phyloP scores from a whole-genome alignment of 768 basidiomycete species.

The Russula lepida region DNA sequence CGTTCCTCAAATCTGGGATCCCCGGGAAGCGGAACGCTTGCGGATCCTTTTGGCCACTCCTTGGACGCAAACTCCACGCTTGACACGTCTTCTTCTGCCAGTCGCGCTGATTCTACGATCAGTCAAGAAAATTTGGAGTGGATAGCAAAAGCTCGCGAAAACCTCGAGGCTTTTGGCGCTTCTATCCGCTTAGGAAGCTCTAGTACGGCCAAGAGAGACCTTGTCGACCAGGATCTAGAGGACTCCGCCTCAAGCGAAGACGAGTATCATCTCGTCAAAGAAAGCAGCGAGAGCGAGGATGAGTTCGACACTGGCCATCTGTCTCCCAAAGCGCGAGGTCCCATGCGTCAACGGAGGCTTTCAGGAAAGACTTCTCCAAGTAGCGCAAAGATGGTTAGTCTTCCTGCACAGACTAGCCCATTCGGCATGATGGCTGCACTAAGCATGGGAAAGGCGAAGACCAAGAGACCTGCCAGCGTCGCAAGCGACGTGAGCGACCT shows the following conservation, averaged over 20 bases:
- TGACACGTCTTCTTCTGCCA: conserved; percentile 8
- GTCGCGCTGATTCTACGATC: conserved; percentile 23
- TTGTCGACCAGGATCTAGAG: conserved; percentile 20
- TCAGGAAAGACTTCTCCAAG: conserved; percentile 24
- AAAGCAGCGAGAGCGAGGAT: conserved; percentile 15
- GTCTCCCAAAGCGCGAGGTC: conserved; percentile 32
- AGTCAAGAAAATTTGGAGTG: conserved; percentile 60
- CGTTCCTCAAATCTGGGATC: conserved; percentile 17
- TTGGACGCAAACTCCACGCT: background rate
- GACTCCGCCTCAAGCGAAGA: conserved; percentile 32
- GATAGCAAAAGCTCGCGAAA: conserved; percentile 67
- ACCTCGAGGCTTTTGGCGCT: conserved; percentile 57
- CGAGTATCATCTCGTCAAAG: conserved; percentile 29
- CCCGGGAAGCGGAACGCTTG: conserved; percentile 16
- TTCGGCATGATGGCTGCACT: conserved; percentile 72
- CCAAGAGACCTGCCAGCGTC: conserved; percentile 20
- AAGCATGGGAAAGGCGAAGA: conserved; percentile 35
- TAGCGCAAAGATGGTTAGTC: conserved; percentile 42
- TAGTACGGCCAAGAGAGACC: conserved; percentile 42
- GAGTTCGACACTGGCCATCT: conserved; percentile 34
- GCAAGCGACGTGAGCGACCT: conserved; percentile 24
- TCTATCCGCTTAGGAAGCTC: conserved; percentile 57
- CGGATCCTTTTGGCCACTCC: conserved; percentile 4
- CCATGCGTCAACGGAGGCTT: conserved; percentile 14
- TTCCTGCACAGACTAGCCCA: conserved; percentile 56